These are phyloP conservation scores for Elongisporangium undulatum DNA, from an alignment of 352 stramenopile species.

Conservation along the genomic window DNA sequence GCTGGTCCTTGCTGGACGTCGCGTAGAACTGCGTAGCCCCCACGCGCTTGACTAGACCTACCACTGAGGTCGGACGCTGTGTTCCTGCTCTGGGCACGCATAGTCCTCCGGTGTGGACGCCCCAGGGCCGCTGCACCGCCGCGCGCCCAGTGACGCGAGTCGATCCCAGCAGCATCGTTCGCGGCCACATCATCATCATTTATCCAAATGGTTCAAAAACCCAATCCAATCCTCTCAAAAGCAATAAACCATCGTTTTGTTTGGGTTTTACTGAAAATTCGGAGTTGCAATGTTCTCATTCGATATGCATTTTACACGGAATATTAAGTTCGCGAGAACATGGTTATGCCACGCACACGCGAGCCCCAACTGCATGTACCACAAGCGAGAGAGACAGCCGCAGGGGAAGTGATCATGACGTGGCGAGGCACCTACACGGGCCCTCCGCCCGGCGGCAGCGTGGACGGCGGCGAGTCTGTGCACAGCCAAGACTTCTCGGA, in stretches of 20 bases:
- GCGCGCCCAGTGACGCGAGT: background rate
- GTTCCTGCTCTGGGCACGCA: background rate
- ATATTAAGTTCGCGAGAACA: background rate
- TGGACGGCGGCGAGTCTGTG: conserved; percentile 6
- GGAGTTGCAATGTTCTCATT: background rate
- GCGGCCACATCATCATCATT: background rate
- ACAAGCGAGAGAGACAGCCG: background rate
- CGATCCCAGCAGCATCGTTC: background rate
- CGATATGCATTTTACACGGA: background rate
- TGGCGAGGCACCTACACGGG: background rate
- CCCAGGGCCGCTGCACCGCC: background rate
- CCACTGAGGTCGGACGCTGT: background rate
- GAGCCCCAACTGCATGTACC: background rate
- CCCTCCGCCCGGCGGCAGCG: background rate
- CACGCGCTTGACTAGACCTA: background rate
- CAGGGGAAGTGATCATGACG: background rate
- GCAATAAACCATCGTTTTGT: background rate
- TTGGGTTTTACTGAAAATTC: background rate
- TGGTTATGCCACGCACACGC: background rate
- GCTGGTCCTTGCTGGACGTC: background rate
- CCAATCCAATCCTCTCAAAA: background rate
- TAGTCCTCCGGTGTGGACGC: background rate
- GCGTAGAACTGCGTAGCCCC: background rate
- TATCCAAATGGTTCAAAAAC: background rate
- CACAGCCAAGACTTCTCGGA: conserved; percentile 12